A percentile compares a stretch with the other conserved stretches of the same genome.
Evolutionary conservation across 371 early-diverging fungal genomes (phyloP).

Genomic region (Rhizopus microsporus): DNA sequence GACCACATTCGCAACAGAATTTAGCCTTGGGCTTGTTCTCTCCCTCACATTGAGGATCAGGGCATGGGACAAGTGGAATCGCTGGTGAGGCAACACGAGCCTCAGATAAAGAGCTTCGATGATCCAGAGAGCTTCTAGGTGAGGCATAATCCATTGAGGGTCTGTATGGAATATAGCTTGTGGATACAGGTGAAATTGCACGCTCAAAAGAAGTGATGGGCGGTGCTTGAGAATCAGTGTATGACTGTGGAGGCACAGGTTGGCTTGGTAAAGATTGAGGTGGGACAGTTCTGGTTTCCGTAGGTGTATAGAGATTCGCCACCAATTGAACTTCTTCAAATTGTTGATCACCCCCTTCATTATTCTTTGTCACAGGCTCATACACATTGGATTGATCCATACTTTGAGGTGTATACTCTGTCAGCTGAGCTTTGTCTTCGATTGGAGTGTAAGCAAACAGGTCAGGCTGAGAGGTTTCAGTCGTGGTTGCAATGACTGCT

Average conservation of each 20-base stretch:
- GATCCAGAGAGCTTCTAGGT: not conserved
- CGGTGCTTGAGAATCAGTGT: too few relatives aligned
- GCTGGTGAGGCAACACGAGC: slow-evolving; percentile 20
- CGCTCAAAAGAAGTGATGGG: too few relatives aligned
- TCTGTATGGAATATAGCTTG: not conserved
- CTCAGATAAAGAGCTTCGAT: slow-evolving; percentile 9
- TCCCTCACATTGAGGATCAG: slow-evolving; percentile 61
- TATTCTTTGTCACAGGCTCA: not conserved
- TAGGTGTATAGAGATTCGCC: not conserved
- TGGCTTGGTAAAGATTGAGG: not conserved
- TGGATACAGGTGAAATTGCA: not conserved
- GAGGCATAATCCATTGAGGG: slow-evolving; percentile 1
- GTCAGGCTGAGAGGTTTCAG: not conserved
- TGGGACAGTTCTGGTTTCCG: not conserved
- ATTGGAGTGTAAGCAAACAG: not conserved
- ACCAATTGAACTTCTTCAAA: not conserved
- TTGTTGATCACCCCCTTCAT: not conserved
- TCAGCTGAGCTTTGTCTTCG: not conserved
- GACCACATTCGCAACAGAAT: slow-evolving; percentile 76
- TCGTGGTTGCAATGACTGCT: not conserved
- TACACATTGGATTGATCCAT: not conserved
- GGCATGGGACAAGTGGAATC: slow-evolving; percentile 35
- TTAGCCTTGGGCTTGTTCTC: slow-evolving; percentile 70
- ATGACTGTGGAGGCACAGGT: not conserved
- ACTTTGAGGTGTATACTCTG: not conserved